A percentile compares a stretch with the other conserved stretches of the same genome.
These are phyloP conservation scores for Tolypocladium endophyticum DNA, from an alignment of 2,329 filamentous ascomycete genomes.

Conservation along the genomic window DNA sequence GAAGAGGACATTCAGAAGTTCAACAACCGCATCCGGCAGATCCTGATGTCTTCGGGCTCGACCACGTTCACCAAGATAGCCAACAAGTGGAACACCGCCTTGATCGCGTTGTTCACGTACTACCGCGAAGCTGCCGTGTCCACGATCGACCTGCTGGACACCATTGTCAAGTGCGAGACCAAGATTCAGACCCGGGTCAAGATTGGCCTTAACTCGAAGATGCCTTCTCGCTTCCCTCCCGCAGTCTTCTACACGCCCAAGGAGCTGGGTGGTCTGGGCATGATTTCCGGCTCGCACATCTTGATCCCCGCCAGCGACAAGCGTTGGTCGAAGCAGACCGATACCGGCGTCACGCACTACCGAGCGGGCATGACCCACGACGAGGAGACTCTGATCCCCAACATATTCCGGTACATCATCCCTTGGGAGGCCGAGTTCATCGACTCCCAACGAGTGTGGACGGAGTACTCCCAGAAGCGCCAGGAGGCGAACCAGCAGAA, in stretches of 20 bases:
- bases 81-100: slow-evolving; percentile 98
- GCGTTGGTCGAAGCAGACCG: slow-evolving; percentile 96
- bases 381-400: slow-evolving; percentile 93
- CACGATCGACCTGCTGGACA: slow-evolving; percentile 86
- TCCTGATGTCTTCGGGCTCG: slow-evolving; percentile 98
- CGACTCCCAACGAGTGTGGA: slow-evolving; percentile 97
- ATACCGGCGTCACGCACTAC: slow-evolving; percentile 94
- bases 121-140: slow-evolving; percentile 96
- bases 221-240: slow-evolving; percentile 96
- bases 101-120: slow-evolving; percentile 96
- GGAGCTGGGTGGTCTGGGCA: slow-evolving; percentile 89
- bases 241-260: slow-evolving; percentile 99
- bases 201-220: slow-evolving; percentile 97
- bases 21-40: slow-evolving; percentile 97
- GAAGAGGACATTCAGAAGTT: slow-evolving; percentile 98
- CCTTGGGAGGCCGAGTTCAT: slow-evolving; percentile 99
- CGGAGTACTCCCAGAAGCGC: slow-evolving; percentile 96
- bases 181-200: slow-evolving; percentile 99
- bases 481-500: slow-evolving; percentile 97
- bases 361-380: slow-evolving; percentile 96
- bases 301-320: slow-evolving; percentile 96
- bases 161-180: slow-evolving; percentile 98
- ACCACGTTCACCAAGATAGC: slow-evolving; percentile 99
- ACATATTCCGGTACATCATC: slow-evolving; percentile 99
- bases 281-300: slow-evolving; percentile 98